These are phyloP conservation scores for Cladosporium halotolerans DNA, from an alignment of 2,329 filamentous ascomycete species.

Conservation along the genomic window DNA sequence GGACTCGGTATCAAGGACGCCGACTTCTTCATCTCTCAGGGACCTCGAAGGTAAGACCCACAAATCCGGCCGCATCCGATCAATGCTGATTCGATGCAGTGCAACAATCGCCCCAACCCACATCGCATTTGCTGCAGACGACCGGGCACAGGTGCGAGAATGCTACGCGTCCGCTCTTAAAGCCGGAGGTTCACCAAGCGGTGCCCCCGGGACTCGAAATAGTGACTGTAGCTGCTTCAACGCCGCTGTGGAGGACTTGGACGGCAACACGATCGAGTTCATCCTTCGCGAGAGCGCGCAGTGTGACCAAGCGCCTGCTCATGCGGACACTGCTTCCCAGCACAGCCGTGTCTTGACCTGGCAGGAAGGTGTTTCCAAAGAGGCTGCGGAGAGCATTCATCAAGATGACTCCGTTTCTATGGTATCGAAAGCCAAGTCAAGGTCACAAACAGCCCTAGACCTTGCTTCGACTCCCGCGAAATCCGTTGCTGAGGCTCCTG, in stretches of 20 bases:
- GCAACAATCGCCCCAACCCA: slow-evolving; percentile 26
- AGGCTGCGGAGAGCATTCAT: not conserved
- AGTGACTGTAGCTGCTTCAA: slow-evolving; percentile 53
- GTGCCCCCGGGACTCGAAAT: slow-evolving; percentile 49
- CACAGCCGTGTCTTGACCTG: slow-evolving; percentile 8
- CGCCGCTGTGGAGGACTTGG: slow-evolving; percentile 64
- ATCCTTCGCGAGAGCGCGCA: slow-evolving; percentile 47
- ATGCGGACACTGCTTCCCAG: not conserved
- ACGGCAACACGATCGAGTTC: slow-evolving; percentile 79
- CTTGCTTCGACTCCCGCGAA: not conserved
- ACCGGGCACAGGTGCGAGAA: slow-evolving; percentile 58
- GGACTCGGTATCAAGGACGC: slow-evolving; percentile 55
- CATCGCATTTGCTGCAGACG: slow-evolving; percentile 60
- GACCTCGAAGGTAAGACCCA: slow-evolving; percentile 49
- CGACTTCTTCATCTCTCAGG: slow-evolving; percentile 60
- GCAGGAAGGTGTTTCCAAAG: slow-evolving; percentile 6
- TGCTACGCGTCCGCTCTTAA: slow-evolving; percentile 67
- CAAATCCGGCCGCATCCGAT: not conserved
- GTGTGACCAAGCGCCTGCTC: not conserved
- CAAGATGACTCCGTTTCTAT: not conserved
- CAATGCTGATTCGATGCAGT: slow-evolving; percentile 14
- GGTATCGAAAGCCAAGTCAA: not conserved
- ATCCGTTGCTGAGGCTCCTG: not conserved
- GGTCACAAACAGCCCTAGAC: not conserved
- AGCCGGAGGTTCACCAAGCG: slow-evolving; percentile 56